phyloP scores from a whole-genome alignment of 768 basidiomycete species.

The Lactifluus piperatus region DNA sequence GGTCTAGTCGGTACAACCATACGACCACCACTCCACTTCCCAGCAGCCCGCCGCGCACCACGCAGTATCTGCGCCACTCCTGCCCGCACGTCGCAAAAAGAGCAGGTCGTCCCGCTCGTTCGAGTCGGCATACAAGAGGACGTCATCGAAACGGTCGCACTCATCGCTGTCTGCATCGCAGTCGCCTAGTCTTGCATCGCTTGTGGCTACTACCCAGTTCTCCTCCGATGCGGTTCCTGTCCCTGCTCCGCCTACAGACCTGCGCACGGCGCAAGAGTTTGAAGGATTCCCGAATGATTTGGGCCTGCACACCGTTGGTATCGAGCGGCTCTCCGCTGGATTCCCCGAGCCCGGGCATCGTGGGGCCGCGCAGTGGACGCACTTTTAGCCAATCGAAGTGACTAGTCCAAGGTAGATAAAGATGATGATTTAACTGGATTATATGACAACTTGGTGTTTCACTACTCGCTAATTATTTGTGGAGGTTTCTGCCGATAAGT shows the following conservation, averaged over 20 bases:
- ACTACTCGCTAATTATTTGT: too few relatives aligned
- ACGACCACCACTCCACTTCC: constrained; percentile 24
- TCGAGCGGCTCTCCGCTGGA: constrained; percentile 7
- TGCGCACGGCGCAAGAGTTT: constrained; percentile 28
- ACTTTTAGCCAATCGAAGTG: too few relatives aligned
- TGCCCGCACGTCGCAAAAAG: constrained; percentile 6
- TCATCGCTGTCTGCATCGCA: constrained; percentile 37
- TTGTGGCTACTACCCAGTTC: constrained; percentile 32
- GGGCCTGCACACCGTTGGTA: constrained; percentile 1
- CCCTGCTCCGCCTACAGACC: constrained; percentile 22
- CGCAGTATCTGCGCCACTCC: background rate
- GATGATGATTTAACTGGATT: too few relatives aligned
- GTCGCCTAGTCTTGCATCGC: constrained; percentile 34
- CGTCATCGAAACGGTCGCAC: constrained; percentile 29
- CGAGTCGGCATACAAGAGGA: constrained; percentile 20
- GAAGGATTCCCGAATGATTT: constrained; percentile 25
- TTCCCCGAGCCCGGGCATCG: constrained; percentile 14
- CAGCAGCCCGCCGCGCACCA: constrained; percentile 19
- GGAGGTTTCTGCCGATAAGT: too few relatives aligned
- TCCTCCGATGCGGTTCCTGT: constrained; percentile 19
- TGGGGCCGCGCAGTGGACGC: too few relatives aligned
- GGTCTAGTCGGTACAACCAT: constrained; percentile 2
- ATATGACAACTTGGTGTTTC: too few relatives aligned
- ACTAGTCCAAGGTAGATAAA: too few relatives aligned
- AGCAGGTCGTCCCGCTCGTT: constrained; percentile 21